These are phyloP conservation scores for Mucor saturninus DNA, from an alignment of 371 early-diverging fungal genomes.

Conservation along the genomic window DNA sequence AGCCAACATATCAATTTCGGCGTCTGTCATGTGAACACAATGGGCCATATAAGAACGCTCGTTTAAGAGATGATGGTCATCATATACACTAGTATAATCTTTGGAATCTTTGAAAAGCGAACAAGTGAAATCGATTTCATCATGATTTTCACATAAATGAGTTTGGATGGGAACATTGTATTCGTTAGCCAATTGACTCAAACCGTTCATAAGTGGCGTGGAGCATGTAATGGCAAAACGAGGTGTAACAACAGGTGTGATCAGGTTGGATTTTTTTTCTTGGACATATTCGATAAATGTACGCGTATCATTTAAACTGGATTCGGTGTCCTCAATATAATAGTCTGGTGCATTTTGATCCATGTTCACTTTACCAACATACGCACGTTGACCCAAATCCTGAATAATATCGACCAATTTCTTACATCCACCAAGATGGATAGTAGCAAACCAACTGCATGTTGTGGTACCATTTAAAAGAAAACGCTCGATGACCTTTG, in stretches of 20 bases:
- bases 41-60: conserved; percentile 88
- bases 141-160: conserved; percentile 84
- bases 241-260: conserved; percentile 87
- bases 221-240: conserved; percentile 90
- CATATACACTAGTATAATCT: conserved; percentile 82
- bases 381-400: conserved; percentile 85
- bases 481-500: conserved; percentile 67
- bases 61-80: conserved; percentile 66
- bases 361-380: conserved; percentile 95
- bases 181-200: conserved; percentile 73
- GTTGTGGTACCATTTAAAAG: conserved; percentile 85
- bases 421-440: conserved; percentile 77
- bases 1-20: conserved; percentile 70
- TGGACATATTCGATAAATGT: conserved; percentile 69
- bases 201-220: conserved; percentile 62
- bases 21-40: conserved; percentile 82
- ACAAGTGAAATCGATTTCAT: conserved; percentile 75
- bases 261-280: conserved; percentile 32
- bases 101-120: conserved; percentile 71
- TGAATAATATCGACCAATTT: conserved; percentile 72
- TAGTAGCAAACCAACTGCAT: conserved; percentile 90
- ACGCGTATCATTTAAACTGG: conserved; percentile 71
- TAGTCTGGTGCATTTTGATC: conserved; percentile 82
- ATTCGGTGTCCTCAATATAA: conserved; percentile 72
- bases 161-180: conserved; percentile 78